Percentiles rank a stretch among this genome's conserved stretches.
These are phyloP conservation scores for Fusarium nodosum DNA, from an alignment of 2,329 filamentous ascomycete genomes.

Conservation along the genomic window DNA sequence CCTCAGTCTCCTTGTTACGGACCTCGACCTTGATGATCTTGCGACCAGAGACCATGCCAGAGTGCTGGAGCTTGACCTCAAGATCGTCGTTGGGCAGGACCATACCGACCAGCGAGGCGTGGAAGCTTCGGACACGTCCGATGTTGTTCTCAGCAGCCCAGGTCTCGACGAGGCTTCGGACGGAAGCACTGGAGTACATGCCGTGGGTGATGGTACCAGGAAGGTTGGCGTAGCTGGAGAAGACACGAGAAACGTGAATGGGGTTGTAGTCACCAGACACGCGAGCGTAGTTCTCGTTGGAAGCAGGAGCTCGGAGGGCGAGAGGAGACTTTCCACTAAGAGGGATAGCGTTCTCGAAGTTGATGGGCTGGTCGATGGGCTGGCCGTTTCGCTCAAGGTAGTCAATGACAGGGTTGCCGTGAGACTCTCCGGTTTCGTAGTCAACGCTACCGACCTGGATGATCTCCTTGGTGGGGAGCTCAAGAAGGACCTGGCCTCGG, in stretches of 20 bases:
- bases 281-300: conserved; percentile 97
- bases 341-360: conserved; percentile 97
- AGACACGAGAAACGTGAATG: conserved; percentile 97
- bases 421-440: conserved; percentile 90
- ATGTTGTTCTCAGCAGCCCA: conserved; percentile 99
- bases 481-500: conserved; percentile 89
- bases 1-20: conserved; percentile 93
- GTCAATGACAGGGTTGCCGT: conserved; percentile 96
- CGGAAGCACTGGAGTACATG: conserved; percentile 98
- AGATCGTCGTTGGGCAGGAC: conserved; percentile 96
- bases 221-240: conserved; percentile 94
- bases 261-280: conserved; percentile 99
- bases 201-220: conserved; percentile 98
- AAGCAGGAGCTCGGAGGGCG: conserved; percentile 89
- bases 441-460: conserved; percentile 98
- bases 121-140: conserved; percentile 96
- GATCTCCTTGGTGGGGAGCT: conserved; percentile 95
- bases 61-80: conserved; percentile 93
- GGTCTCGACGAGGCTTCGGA: conserved; percentile 95
- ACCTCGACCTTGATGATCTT: conserved; percentile 99
- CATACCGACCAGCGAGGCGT: conserved; percentile 97
- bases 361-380: conserved; percentile 93
- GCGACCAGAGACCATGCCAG: conserved; percentile 96
- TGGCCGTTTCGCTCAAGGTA: conserved; percentile 93
- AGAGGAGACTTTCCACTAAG: conserved; percentile 92